phyloP scores from a whole-genome alignment of 805 yeast species.

The Starmerella floris region DNA sequence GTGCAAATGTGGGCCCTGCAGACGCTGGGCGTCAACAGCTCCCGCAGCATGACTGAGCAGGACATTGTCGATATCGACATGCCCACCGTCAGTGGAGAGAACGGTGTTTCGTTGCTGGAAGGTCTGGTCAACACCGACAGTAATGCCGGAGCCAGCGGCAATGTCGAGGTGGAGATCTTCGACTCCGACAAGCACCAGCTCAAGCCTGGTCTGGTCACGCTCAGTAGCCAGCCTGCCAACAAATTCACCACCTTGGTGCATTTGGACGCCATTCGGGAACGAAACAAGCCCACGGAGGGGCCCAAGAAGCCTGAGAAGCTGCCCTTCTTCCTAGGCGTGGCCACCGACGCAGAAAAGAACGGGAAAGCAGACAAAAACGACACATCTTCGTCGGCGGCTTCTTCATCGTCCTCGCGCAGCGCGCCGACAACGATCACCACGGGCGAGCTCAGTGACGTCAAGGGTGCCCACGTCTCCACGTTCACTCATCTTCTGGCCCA shows the following conservation, averaged over 20 bases:
- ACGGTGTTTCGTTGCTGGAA: conserved; percentile 55
- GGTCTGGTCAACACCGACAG: conserved; percentile 43
- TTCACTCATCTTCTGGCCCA: conserved; percentile 13
- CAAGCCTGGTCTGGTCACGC: conserved; percentile 46
- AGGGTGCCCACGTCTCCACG: conserved; percentile 20
- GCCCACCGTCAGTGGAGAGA: conserved; percentile 71
- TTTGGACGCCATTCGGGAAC: conserved; percentile 66
- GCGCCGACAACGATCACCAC: neutral
- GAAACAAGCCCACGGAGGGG: conserved; percentile 83
- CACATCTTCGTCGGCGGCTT: neutral
- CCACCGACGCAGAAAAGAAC: conserved; percentile 12
- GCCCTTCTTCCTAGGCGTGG: conserved; percentile 56
- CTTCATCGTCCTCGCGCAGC: conserved; percentile 22
- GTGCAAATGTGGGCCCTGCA: conserved; percentile 84
- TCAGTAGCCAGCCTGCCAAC: conserved; percentile 62
- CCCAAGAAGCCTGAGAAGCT: conserved; percentile 72
- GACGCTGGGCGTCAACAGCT: conserved; percentile 61
- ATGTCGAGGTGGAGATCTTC: conserved; percentile 28
- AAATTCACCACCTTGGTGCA: conserved; percentile 69
- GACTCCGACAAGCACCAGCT: conserved; percentile 38
- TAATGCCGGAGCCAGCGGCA: conserved; percentile 27
- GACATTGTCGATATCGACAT: conserved; percentile 41
- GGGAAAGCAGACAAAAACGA: neutral
- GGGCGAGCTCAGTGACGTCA: conserved; percentile 6
- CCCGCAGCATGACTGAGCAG: conserved; percentile 61